Evolutionary conservation across 306 rosid genomes (phyloP).

Genomic region (Sesbania bispinosa): DNA sequence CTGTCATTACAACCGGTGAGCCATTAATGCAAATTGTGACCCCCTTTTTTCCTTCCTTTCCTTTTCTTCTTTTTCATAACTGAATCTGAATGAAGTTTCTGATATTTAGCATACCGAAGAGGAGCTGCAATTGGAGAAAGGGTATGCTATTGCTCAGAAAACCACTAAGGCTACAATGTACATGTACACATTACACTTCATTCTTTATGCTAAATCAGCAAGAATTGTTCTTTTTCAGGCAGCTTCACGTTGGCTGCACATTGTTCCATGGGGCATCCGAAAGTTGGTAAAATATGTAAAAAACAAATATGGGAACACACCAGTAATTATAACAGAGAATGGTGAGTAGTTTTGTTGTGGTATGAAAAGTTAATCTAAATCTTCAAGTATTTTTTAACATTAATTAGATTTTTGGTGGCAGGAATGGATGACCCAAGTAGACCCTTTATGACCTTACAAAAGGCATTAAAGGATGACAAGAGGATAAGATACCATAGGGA

Average conservation of each 20-base stretch:
- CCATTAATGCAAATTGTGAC: slow-evolving; percentile 8
- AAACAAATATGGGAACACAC: slow-evolving; percentile 60
- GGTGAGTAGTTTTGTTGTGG: slow-evolving; percentile 46
- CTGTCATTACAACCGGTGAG: slow-evolving; percentile 79
- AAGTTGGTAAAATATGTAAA: slow-evolving; percentile 65
- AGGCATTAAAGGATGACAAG: slow-evolving; percentile 68
- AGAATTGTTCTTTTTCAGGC: slow-evolving; percentile 47
- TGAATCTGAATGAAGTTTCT: slow-evolving; percentile 16
- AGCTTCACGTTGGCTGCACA: slow-evolving; percentile 78
- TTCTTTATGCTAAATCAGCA: not conserved
- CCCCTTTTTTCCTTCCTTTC: not conserved
- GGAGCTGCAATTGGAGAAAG: slow-evolving; percentile 78
- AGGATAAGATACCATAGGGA: slow-evolving; percentile 75
- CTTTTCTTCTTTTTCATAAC: slow-evolving; percentile 9
- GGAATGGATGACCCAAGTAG: slow-evolving; percentile 86
- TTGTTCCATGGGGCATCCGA: slow-evolving; percentile 93
- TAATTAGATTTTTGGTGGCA: slow-evolving; percentile 26
- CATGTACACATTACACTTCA: too few species aligned
- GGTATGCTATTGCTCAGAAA: slow-evolving; percentile 54
- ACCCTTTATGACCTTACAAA: slow-evolving; percentile 43
- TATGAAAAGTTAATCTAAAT: not conserved
- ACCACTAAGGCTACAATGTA: not conserved
- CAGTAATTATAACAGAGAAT: slow-evolving; percentile 77
- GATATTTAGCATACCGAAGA: slow-evolving; percentile 55
- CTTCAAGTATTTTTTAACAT: not conserved